These are phyloP conservation scores for Curvularia sp. DNA, from an alignment of 2,329 filamentous ascomycete species.

Conservation along the genomic window DNA sequence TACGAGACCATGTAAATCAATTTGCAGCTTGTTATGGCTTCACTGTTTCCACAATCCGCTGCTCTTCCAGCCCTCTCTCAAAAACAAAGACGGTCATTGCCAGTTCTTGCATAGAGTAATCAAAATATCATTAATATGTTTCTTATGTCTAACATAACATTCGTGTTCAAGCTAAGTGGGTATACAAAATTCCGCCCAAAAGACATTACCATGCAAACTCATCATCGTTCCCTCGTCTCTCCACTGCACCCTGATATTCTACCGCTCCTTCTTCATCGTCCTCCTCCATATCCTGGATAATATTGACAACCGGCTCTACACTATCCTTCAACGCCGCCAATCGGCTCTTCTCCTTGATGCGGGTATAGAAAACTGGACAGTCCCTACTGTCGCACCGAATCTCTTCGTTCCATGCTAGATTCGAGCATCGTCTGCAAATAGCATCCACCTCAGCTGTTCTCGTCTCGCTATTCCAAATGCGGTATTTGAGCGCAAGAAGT, in stretches of 20 bases:
- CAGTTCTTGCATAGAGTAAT: neutral
- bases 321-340: constrained; percentile 34
- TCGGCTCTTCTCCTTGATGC: constrained; percentile 65
- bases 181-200: neutral
- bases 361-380: constrained; percentile 88
- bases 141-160: neutral
- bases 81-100: neutral
- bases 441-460: constrained; percentile 69
- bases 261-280: neutral
- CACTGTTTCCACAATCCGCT: neutral
- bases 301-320: constrained; percentile 35
- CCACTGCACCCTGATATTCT: neutral
- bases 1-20: neutral
- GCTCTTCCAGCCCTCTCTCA: neutral
- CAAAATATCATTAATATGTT: neutral
- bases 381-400: constrained; percentile 90
- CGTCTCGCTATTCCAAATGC: constrained; percentile 69
- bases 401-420: constrained; percentile 73
- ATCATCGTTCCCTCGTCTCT: neutral
- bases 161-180: neutral
- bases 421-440: constrained; percentile 82
- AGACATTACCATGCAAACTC: constrained; percentile 1
- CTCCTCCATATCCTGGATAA: constrained; percentile 32
- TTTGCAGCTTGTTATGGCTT: neutral
- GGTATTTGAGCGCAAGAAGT: constrained; percentile 68